A percentile compares a stretch with the other conserved stretches of the same genome.
These are phyloP conservation scores for Picea mariana DNA, from an alignment of 83 land plant genomes.

Conservation along the genomic window DNA sequence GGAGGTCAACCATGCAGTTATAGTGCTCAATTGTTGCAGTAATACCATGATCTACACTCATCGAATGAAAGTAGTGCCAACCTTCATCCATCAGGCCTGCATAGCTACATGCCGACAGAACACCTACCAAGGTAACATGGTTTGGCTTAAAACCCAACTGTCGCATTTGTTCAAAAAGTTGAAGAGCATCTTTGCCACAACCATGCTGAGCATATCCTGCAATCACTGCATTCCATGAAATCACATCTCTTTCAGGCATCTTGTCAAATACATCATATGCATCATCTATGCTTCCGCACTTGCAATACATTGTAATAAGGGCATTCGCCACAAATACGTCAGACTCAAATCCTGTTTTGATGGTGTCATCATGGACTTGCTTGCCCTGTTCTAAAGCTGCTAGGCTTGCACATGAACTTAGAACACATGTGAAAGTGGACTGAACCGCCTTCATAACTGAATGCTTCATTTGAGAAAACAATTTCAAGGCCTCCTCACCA, in stretches of 20 bases:
- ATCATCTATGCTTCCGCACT: slow-evolving; percentile 51
- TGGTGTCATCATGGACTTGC: slow-evolving; percentile 27
- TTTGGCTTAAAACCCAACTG: slow-evolving; percentile 29
- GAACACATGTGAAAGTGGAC: slow-evolving; percentile 37
- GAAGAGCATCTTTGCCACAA: slow-evolving; percentile 30
- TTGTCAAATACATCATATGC: slow-evolving; percentile 37
- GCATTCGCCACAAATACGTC: slow-evolving; percentile 32
- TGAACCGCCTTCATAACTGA: slow-evolving; percentile 39
- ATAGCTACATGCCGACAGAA: slow-evolving; percentile 65
- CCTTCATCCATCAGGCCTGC: slow-evolving; percentile 53
- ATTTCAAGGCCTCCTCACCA: slow-evolving; percentile 40
- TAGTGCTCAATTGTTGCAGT: slow-evolving; percentile 46
- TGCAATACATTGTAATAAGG: slow-evolving; percentile 57
- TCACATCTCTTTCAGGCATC: slow-evolving; percentile 34
- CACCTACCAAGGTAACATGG: slow-evolving; percentile 46
- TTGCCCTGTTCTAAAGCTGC: slow-evolving; percentile 42
- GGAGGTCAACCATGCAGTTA: slow-evolving; percentile 36
- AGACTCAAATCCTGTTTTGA: slow-evolving; percentile 31
- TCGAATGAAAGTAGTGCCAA: slow-evolving; percentile 36
- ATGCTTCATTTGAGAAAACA: slow-evolving; percentile 43
- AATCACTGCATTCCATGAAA: slow-evolving; percentile 58
- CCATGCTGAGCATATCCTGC: slow-evolving; percentile 58
- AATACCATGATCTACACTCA: slow-evolving; percentile 35
- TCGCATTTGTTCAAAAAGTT: slow-evolving; percentile 41
- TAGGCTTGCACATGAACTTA: slow-evolving; percentile 40